These are phyloP conservation scores for Microsporum canis DNA, from an alignment of 2,329 filamentous ascomycete species.

Conservation along the genomic window DNA sequence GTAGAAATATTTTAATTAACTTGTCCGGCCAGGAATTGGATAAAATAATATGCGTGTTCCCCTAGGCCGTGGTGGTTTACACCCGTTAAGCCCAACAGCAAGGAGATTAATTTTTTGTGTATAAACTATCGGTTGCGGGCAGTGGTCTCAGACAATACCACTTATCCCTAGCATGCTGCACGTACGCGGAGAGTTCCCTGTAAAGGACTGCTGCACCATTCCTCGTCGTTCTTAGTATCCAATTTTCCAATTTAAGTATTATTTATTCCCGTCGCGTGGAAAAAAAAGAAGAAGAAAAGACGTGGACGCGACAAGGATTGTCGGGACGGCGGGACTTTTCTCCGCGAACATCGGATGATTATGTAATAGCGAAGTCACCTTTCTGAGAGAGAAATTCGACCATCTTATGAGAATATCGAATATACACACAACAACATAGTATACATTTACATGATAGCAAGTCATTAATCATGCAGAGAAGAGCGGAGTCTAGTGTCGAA, in stretches of 20 bases:
- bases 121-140: neutral
- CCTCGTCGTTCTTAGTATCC: neutral
- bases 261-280: neutral
- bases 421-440: no score
- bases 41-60: neutral
- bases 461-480: no score
- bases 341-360: no score
- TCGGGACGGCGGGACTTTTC: no score
- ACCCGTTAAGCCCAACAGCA: neutral
- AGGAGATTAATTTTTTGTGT: neutral
- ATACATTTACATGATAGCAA: no score
- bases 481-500: no score
- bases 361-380: no score
- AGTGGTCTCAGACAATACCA: neutral
- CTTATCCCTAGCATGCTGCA: neutral
- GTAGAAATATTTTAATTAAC: neutral
- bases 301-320: neutral
- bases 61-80: neutral
- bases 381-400: no score
- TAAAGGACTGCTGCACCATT: neutral
- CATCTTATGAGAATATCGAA: no score
- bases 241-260: neutral
- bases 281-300: neutral
- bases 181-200: neutral
- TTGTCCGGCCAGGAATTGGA: neutral